phyloP scores from a whole-genome alignment of 306 rosid genomes.

The Fragaria vesca region DNA sequence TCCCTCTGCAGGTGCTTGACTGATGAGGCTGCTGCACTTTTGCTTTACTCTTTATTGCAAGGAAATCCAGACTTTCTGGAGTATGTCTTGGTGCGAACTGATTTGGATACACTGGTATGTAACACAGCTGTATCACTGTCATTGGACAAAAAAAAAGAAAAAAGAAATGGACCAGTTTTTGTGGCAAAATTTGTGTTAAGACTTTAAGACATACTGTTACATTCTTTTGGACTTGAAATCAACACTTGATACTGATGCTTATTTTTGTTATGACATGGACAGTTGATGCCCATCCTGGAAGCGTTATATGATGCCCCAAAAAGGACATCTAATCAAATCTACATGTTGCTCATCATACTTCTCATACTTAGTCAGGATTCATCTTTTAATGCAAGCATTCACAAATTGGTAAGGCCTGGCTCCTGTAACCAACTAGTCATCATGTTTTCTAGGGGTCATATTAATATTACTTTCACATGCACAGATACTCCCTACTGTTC shows the following conservation, averaged over 20 bases:
- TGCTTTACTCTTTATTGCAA: conserved; percentile 91
- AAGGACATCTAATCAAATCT: conserved; percentile 89
- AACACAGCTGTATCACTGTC: conserved; percentile 25
- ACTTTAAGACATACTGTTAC: not conserved
- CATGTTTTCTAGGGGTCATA: conserved; percentile 22
- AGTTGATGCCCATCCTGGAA: conserved; percentile 97
- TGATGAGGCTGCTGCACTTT: conserved; percentile 90
- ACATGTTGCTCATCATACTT: conserved; percentile 92
- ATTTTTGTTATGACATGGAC: conserved; percentile 43
- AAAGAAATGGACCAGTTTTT: not conserved
- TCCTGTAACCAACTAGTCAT: conserved; percentile 6
- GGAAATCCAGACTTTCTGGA: conserved; percentile 93
- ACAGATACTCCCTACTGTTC: conserved; percentile 81
- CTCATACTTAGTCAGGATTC: conserved; percentile 99
- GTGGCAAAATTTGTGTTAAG: not conserved
- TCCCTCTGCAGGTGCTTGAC: conserved; percentile 67
- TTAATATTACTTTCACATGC: conserved; percentile 30
- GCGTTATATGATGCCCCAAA: conserved; percentile 83
- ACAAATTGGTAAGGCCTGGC: conserved; percentile 68
- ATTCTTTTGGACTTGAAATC: not conserved
- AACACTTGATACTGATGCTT: conserved; percentile 19
- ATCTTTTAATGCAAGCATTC: conserved; percentile 94
- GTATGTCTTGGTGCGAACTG: conserved; percentile 98
- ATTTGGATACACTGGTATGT: conserved; percentile 95
- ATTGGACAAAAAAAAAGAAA: not conserved